Conservation (phyloP, 2,329 filamentous ascomycete species). For the Aspergillus calidoustus region DNA sequence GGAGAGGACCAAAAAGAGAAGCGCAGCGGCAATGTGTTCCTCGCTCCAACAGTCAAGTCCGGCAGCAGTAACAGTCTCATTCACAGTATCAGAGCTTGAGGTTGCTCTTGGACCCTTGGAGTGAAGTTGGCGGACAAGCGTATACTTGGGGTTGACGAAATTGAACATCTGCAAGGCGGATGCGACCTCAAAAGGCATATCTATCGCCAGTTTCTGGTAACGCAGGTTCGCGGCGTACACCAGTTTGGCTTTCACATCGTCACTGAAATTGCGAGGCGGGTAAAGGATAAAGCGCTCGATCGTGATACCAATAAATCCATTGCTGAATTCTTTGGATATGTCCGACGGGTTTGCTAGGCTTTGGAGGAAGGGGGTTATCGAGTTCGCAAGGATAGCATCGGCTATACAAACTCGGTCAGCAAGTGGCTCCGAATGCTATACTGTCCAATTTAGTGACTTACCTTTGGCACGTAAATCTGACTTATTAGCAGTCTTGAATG, state of each 20-base stretch:
- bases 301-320: constrained; percentile 75
- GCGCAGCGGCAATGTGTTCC: constrained; percentile 78
- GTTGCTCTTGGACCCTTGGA: constrained; percentile 76
- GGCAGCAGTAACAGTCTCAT: constrained; percentile 60
- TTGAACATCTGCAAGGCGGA: constrained; percentile 52
- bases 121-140: constrained; percentile 69
- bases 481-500: constrained; percentile 82
- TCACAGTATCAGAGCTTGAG: constrained; percentile 71
- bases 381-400: constrained; percentile 85
- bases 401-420: constrained; percentile 56
- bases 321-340: constrained; percentile 67
- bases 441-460: constrained; percentile 46
- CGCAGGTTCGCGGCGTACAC: constrained; percentile 68
- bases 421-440: constrained; percentile 1
- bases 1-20: constrained; percentile 71
- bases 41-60: constrained; percentile 72
- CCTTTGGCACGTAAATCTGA: constrained; percentile 88
- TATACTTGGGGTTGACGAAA: constrained; percentile 45
- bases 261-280: constrained; percentile 83
- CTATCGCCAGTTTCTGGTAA: constrained; percentile 64
- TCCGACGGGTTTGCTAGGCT: constrained; percentile 70
- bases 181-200: constrained; percentile 49
- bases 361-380: constrained; percentile 76
- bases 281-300: constrained; percentile 86
- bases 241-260: constrained; percentile 70